Conservation (phyloP, 352 stramenopile genomes). For the Thraustochytrium striatum region DNA sequence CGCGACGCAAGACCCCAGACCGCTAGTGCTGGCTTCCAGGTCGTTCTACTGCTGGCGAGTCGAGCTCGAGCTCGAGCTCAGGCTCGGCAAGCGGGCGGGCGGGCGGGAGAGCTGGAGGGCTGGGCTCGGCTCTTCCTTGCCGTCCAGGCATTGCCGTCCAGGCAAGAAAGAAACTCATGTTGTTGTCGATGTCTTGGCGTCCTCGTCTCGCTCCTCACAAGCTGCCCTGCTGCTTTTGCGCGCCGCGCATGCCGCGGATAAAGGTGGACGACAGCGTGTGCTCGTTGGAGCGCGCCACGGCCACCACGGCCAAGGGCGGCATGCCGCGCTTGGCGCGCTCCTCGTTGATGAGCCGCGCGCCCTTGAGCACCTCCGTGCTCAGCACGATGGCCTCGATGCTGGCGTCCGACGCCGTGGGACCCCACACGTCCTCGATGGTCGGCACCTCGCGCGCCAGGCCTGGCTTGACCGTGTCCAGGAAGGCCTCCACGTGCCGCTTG, state of each 20-base stretch:
- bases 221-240: too few relatives aligned
- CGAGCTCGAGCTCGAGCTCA: too few relatives aligned
- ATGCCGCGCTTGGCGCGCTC: slow-evolving; percentile 38
- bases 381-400: slow-evolving; percentile 51
- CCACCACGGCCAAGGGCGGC: slow-evolving; percentile 44
- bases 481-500: slow-evolving; percentile 18
- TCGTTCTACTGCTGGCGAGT: too few relatives aligned
- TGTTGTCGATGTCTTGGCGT: too few relatives aligned
- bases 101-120: too few relatives aligned
- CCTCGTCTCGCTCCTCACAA: too few relatives aligned
- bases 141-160: too few relatives aligned
- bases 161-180: too few relatives aligned
- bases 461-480: slow-evolving; percentile 30
- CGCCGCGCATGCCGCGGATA: slow-evolving; percentile 22
- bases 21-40: too few relatives aligned
- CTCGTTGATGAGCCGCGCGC: slow-evolving; percentile 49
- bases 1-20: too few relatives aligned
- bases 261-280: slow-evolving; percentile 45
- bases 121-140: too few relatives aligned
- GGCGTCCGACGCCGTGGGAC: slow-evolving; percentile 31
- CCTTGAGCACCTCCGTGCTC: slow-evolving; percentile 49
- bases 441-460: slow-evolving; percentile 1
- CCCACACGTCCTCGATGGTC: slow-evolving; percentile 32
- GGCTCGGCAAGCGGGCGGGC: too few relatives aligned
- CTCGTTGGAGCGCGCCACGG: slow-evolving; percentile 29